Conservation (phyloP, 73 alveolate genomes). For the Paramecium caudatum region DNA sequence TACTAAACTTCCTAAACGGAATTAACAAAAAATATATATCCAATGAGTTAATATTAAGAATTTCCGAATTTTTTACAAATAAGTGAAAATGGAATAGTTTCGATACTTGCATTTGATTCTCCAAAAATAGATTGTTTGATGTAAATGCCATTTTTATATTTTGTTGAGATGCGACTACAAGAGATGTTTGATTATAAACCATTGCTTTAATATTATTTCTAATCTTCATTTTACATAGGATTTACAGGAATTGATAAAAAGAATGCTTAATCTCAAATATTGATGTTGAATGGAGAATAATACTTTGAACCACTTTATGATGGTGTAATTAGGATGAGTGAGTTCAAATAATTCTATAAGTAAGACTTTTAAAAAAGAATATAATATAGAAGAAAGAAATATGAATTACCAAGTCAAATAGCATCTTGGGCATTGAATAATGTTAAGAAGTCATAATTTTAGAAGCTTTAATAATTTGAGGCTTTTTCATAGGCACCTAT, state of each 20-base stretch:
- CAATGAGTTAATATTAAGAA: neutral
- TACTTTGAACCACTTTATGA: conserved; percentile 65
- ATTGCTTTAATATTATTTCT: neutral
- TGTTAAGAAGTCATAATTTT: neutral
- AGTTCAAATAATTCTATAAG: neutral
- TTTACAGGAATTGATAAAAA: conserved; percentile 33
- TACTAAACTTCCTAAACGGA: neutral
- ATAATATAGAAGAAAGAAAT: neutral
- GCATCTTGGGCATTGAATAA: conserved; percentile 55
- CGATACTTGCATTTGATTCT: neutral
- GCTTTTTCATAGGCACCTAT: neutral
- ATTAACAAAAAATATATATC: neutral
- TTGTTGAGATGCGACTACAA: neutral
- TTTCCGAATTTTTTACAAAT: conserved; percentile 27
- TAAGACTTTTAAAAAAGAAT: neutral
- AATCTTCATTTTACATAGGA: conserved; percentile 41
- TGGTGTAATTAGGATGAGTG: neutral
- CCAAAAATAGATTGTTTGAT: conserved; percentile 1
- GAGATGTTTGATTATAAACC: conserved; percentile 47
- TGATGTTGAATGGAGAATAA: conserved; percentile 33
- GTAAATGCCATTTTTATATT: conserved; percentile 25
- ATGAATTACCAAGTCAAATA: neutral
- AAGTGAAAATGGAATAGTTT: neutral
- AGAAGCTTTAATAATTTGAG: neutral
- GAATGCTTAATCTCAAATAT: neutral